Conservation (phyloP, 169 alveolate species). For the Cryptosporidium xiaoi region DNA sequence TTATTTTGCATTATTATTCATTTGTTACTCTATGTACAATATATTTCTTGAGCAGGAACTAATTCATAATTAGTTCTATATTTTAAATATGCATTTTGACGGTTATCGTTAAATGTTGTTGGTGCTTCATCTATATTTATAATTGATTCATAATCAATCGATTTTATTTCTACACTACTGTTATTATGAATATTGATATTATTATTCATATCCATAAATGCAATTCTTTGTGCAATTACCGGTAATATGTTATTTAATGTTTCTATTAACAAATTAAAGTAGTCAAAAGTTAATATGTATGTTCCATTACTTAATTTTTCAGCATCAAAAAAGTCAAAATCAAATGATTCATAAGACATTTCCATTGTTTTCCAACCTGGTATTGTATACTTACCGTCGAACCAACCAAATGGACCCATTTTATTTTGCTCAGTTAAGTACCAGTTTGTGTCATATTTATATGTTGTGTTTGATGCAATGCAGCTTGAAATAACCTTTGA, state of each 20-base stretch:
- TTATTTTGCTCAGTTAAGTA: constrained; percentile 66
- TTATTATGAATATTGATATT: background rate
- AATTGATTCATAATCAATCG: background rate
- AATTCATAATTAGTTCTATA: constrained; percentile 57
- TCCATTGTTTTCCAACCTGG: constrained; percentile 74
- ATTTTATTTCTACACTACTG: background rate
- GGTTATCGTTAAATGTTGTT: constrained; percentile 24
- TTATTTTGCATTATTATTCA: background rate
- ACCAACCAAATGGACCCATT: constrained; percentile 74
- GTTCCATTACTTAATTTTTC: constrained; percentile 53
- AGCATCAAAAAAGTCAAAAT: constrained; percentile 48
- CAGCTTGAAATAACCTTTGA: constrained; percentile 18
- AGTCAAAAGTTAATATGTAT: constrained; percentile 22
- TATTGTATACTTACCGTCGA: constrained; percentile 67
- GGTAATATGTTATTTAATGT: constrained; percentile 45
- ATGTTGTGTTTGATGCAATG: constrained; percentile 56
- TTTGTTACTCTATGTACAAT: constrained; percentile 1
- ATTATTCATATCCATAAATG: constrained; percentile 3
- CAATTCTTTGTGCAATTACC: constrained; percentile 53
- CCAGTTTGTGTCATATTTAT: constrained; percentile 50
- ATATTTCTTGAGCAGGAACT: constrained; percentile 68
- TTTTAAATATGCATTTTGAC: constrained; percentile 56
- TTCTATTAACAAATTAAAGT: constrained; percentile 20
- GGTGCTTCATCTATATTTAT: constrained; percentile 35
- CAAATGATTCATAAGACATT: constrained; percentile 65